phyloP scores from a whole-genome alignment of 2,329 filamentous ascomycete genomes.

The Neofusicoccum ribis region DNA sequence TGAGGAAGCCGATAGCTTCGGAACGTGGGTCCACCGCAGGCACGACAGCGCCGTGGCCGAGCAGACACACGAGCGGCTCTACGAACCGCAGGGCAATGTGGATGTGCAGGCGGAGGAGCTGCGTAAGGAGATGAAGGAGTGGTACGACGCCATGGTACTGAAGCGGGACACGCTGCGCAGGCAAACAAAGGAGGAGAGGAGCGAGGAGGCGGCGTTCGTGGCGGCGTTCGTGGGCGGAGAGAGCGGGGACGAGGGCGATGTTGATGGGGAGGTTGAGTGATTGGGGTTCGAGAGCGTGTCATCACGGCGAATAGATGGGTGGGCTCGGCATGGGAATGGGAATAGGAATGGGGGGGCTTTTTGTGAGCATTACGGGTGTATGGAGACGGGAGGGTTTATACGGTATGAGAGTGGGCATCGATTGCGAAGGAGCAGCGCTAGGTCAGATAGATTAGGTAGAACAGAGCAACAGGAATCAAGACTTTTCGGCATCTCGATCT shows the following conservation, averaged over 20 bases:
- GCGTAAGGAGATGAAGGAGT: slow-evolving; percentile 9
- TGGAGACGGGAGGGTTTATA: neutral
- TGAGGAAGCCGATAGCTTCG: neutral
- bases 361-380: neutral
- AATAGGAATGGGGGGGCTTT: neutral
- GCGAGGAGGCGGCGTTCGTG: slow-evolving; percentile 3
- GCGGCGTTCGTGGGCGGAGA: neutral
- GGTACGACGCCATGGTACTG: slow-evolving; percentile 10
- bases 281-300: neutral
- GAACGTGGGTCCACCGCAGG: neutral
- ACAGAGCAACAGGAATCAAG: neutral
- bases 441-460: neutral
- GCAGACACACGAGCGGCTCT: neutral
- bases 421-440: neutral
- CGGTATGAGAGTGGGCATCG: neutral
- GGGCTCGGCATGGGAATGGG: too few relatives aligned
- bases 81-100: neutral
- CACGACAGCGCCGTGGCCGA: neutral
- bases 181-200: neutral
- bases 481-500: neutral
- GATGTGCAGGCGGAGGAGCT: neutral
- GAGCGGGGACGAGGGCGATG: neutral
- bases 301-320: too few relatives aligned
- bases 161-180: neutral
- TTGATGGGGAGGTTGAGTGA: neutral